These are phyloP conservation scores for Pseudovirgaria hyperparasitica DNA, from an alignment of 2,329 filamentous ascomycete species.

Conservation along the genomic window DNA sequence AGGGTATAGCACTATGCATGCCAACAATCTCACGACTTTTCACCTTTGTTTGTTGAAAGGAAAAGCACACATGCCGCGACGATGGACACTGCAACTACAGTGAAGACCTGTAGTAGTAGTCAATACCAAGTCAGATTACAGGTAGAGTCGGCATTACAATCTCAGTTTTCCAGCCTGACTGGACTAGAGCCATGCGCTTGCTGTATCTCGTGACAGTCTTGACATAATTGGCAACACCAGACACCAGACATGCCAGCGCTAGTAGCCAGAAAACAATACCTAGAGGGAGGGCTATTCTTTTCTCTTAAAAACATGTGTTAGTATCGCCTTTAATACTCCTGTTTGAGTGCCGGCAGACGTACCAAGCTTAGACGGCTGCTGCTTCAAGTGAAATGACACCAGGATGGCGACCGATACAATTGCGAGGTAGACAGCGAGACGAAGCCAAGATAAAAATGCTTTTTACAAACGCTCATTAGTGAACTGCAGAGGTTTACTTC, in stretches of 20 bases:
- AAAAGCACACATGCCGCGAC: slow-evolving; percentile 28
- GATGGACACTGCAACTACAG: slow-evolving; percentile 26
- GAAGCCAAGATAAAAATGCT: slow-evolving; percentile 80
- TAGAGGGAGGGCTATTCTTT: slow-evolving; percentile 66
- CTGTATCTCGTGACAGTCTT: slow-evolving; percentile 73
- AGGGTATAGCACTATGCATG: no score
- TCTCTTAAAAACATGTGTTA: slow-evolving; percentile 41
- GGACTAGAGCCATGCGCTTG: slow-evolving; percentile 66
- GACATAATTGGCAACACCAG: slow-evolving; percentile 79
- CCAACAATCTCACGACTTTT: slow-evolving; percentile 5
- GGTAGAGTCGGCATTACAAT: slow-evolving; percentile 38
- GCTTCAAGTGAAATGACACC: slow-evolving; percentile 82
- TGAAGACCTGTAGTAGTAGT: slow-evolving; percentile 15
- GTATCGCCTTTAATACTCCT: neutral
- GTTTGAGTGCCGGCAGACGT: slow-evolving; percentile 7
- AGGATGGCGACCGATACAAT: slow-evolving; percentile 84
- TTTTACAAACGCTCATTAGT: slow-evolving; percentile 1
- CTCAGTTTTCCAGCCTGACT: slow-evolving; percentile 89
- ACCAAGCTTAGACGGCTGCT: slow-evolving; percentile 43
- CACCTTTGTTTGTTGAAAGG: slow-evolving; percentile 23
- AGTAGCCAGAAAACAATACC: slow-evolving; percentile 82
- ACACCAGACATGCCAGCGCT: slow-evolving; percentile 59
- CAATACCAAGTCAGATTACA: slow-evolving; percentile 1
- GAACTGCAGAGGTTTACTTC: neutral
- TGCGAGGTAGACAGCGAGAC: slow-evolving; percentile 80